Evolutionary conservation across 2,329 filamentous ascomycete species (phyloP).

Genomic region (Macrophomina phaseolina): DNA sequence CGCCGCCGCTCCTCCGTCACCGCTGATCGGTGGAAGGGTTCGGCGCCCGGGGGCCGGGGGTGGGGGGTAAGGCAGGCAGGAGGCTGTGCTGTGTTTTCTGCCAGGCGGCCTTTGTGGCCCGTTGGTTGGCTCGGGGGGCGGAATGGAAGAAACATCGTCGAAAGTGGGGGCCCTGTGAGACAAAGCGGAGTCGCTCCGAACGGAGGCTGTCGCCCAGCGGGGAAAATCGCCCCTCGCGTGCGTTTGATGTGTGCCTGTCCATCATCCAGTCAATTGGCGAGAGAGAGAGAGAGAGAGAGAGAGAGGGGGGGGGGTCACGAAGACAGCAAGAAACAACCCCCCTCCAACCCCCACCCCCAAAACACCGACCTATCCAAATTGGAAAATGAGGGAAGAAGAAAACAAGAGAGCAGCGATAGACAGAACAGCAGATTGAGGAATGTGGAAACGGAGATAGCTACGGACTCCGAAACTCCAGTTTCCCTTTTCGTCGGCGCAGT

Average conservation of each 20-base stretch:
- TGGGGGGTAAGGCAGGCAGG: not conserved
- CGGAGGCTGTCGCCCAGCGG: not conserved
- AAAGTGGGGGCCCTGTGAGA: not conserved
- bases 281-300: not conserved
- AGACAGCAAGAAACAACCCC: no score
- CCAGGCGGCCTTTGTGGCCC: constrained; percentile 13
- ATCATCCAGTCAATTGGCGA: not conserved
- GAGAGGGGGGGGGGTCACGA: no score
- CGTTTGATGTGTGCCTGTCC: not conserved
- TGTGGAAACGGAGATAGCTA: no score
- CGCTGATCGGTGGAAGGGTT: not conserved
- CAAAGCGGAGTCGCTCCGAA: not conserved
- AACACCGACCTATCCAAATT: no score
- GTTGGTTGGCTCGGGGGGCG: not conserved
- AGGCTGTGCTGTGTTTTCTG: constrained; percentile 7
- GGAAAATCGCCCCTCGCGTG: not conserved
- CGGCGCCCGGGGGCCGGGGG: no score
- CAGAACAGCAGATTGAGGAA: no score
- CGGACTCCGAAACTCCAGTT: no score
- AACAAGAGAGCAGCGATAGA: no score
- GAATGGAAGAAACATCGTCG: not conserved
- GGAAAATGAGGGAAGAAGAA: no score
- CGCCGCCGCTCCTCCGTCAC: not conserved
- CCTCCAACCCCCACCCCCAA: no score
- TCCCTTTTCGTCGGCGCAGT: no score